Base-by-base conservation (phyloP, 306 rosid genomes). In the Sindora glabra region DNA sequence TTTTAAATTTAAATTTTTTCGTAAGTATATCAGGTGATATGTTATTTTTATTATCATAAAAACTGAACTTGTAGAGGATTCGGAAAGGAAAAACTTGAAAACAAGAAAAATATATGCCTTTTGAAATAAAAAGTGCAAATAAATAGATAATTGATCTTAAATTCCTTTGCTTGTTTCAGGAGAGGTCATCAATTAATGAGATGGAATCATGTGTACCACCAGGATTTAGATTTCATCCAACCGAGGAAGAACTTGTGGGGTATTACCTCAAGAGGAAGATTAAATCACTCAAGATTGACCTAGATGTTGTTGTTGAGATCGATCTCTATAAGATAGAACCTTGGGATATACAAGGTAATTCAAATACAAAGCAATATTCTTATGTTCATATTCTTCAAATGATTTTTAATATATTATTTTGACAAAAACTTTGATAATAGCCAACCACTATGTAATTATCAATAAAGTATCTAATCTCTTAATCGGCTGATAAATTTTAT, bases 281-380 rank as follows among this genome's bases (percentile, higher is more conserved):
- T 36, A 86, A 84, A 80, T 65, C 83, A 0, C 75, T 80, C 14
- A 84, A 84, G 63, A 86, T 90, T 21, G 97, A 90, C 63, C 77
- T 84, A 37, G 95, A 86, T 72, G 97, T 90, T 36, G 86, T 90
- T 64, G 76, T 80, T 65, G 95, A 90, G 65, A 66, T 90, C 26
- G 97, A 90, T 72, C 94, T 90, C 55, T 90, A 90, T 85, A 86
- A 71, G 72, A 90, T 90, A 5, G 97, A 90, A 78, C 97, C 97
- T 21, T 90, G 97, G 97, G 97, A 90, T 71, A 84, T 90, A 44
- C 90, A 90, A 90, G 97, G 97, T 90, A 79, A n/a, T n/a, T 5
- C 33, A 33, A 58, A 36, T 25, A 37, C 44, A 50, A 19, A 45
- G 33, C 48, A 12, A 51, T 21, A 3, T 11, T 11, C 6, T 0